Evolutionary conservation across 352 stramenopile genomes (phyloP), one percentile per base, ranked within the genome.

Genomic region (Pythium scleroteichum): DNA sequence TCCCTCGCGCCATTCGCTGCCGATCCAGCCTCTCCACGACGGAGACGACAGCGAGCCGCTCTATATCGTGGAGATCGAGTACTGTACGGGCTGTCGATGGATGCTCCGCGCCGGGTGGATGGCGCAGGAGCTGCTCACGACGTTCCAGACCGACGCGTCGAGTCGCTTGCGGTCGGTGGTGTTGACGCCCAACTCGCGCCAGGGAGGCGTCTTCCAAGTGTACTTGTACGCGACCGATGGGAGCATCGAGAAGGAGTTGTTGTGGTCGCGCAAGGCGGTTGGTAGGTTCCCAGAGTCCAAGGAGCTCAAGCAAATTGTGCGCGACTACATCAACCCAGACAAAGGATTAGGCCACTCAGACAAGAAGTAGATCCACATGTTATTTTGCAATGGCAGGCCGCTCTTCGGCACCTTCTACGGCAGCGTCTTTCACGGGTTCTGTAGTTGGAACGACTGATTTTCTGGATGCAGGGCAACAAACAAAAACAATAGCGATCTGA

Each of bases 251-350:
- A 71, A 73, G 26, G 71, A 88, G 47, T 51, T 96, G 52, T 49
- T 97, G 23, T 97, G 90, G 88, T 94, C 94, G 66, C 79, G 92
- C 54, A 89, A 85, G 65, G 68, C 76, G 13, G 68, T 75, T 8
- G 80, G 88, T 6, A 68, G 82, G 46, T 98, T 98, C 73, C 94
- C 94, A 2, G 88, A 98, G 68, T 82, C 87, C 41, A 96, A 97
- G 66, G 87, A 97, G 73, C 62, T 98, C 39, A 98, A 98, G 72
- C 91, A 97, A 68, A 72, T 92, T 50, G 75, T 98, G 58, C 87
- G 94, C 38, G 92, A 98, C 72, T 51, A 79, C 57, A 82, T 98
- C 53, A 76, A 72, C 27, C 93, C 93, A 1, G 75, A 92, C 19
- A 82, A 82, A 40, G 81, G 71, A n/a, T 79, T 98, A 29, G 92